Conservation (phyloP, 441 rosid species). For the Euphorbia schlechtendalii region DNA sequence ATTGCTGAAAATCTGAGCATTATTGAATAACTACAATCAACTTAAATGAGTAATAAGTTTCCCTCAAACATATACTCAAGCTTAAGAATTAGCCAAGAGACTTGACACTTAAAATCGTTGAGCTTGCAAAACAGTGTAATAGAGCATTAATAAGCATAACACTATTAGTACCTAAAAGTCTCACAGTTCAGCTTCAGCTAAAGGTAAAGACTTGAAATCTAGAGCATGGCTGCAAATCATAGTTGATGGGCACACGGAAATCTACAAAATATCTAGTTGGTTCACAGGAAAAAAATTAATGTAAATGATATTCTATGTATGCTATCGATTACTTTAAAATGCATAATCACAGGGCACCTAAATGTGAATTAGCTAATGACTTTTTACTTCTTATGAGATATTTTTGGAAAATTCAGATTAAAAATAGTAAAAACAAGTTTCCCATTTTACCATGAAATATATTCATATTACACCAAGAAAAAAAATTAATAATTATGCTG, state of each 20-base stretch:
- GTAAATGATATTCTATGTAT: background rate
- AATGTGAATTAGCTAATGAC: slow-evolving; percentile 1
- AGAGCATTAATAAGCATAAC: background rate
- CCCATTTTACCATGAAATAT: no score
- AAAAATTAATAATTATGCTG: no score
- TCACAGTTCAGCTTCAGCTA: background rate
- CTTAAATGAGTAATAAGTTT: background rate
- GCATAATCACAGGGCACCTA: background rate
- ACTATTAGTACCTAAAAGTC: background rate
- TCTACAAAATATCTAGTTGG: background rate
- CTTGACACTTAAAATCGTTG: background rate
- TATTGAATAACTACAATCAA: background rate
- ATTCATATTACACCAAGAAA: no score
- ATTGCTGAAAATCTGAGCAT: background rate
- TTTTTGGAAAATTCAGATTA: background rate
- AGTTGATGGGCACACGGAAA: background rate
- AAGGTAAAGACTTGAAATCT: background rate
- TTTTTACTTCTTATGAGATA: background rate
- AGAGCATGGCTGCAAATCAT: background rate
- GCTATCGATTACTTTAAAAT: background rate
- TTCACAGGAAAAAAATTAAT: background rate
- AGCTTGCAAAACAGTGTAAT: background rate
- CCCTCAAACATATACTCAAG: background rate
- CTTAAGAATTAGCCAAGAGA: no score
- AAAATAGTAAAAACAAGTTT: background rate